Base-by-base conservation (phyloP, 31 red algal genomes). In the Bonnemaisonia californica region DNA sequence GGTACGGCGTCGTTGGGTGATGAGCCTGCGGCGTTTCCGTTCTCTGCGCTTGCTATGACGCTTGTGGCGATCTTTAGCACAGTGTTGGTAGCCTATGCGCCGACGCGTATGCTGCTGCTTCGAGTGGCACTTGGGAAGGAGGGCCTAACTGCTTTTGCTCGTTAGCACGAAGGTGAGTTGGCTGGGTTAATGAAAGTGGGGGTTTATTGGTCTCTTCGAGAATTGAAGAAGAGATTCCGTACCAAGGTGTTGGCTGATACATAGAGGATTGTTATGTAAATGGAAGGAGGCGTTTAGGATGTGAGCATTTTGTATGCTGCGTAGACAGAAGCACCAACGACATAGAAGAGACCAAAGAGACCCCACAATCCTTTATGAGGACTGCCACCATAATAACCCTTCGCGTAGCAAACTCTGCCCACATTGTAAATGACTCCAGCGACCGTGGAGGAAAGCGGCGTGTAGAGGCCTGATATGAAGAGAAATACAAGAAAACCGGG, bases 41-140 rank as follows among this genome's bases (percentile, higher is more conserved):
- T 99, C 84, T 54, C 97, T 2, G 97, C 93, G 0, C 80, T 99
- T 45, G 91, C 97, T 23, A 99, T 99, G 93, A 89, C 97, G 42
- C 77, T 96, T 22, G 93, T 96, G 2, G 89, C 84, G 3, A 69
- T 84, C 16, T 81, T 96, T 29, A 86, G 72, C 40, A 89, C 89
- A 8, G 28, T 71, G 4, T 55, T 96, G 9, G 69, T 89, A 21
- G 29, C 68, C 26, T 48, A 67, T 1, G 77, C 21, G 35, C 61
- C 77, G 40, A 47, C 38, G 4, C 34, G 79, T 12, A 58, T n/a
- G 18, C 11, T 77, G 37, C 51, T 77, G 27, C 24, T 77, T 12
- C 21, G 74, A 27, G 74, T 77, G 24, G 74, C 74, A 26, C 23
- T 77, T 39, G 74, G 74, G 23, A 77, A 56, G 22, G 32, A 39